Evolutionary conservation across 306 rosid species (phyloP), one percentile per base, ranked within the genome.

Genomic region (Corylus avellana): DNA sequence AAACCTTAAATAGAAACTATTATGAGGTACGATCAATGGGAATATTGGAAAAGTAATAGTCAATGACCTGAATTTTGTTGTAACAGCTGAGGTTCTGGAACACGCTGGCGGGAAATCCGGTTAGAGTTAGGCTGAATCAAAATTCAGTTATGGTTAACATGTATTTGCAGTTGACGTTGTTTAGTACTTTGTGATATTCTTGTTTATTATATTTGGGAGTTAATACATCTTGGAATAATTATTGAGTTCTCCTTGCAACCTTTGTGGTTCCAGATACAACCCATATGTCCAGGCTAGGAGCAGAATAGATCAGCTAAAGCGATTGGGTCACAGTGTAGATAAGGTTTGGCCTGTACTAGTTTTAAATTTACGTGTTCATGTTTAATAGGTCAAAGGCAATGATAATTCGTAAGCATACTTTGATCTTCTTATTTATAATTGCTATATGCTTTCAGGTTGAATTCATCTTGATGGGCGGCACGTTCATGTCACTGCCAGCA

Each of bases 251-350:
- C 10, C 25, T 27, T 81, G 61, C 74, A 59, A 20, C 70, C 9
- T 56, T 25, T n/a, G 25, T 89, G 83, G 81, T 69, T 86, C 59
- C 80, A 95, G 99, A 92, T 95, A 95, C 86, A 95, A 95, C 83
- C 99, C 99, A 0, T 91, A 95, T 89, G 98, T 91, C 72, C 99
- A 95, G 88, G 94, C 98, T 27, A 90, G 98, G 81, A 75, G 99
- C 83, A 91, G 99, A 90, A 91, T 95, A 70, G 99, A 95, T 85
- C 99, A 95, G 88, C 87, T 95, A 86, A 95, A 95, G 93, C 95
- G 99, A 73, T 82, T 95, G 88, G 99, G 99, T 81, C 99, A 95
- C 81, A 95, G 97, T 73, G 98, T 93, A 10, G 99, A 95, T 78
- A 95, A 95, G 99, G 98, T 95, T 63, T 73, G 85, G 72, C 56